Percentiles rank a stretch among this genome's conserved stretches.
Conservation (phyloP, 177 flowering plant genomes). For the Vitis hybrid region DNA sequence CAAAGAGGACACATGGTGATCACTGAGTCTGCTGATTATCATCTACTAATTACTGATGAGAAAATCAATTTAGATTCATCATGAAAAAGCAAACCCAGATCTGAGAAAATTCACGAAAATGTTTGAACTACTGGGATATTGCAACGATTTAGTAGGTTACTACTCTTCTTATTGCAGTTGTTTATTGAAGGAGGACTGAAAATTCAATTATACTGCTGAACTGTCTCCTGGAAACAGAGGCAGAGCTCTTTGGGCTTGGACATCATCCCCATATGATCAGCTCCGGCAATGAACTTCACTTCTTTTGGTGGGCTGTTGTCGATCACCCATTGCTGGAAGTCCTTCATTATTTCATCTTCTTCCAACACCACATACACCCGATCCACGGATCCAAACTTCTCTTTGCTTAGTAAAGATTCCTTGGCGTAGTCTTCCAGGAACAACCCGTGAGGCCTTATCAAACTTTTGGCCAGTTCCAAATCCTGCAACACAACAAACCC, state of each 20-base stretch:
- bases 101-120: too few species aligned
- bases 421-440: constrained; percentile 16
- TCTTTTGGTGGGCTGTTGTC: constrained; percentile 22
- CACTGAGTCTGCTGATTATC: too few species aligned
- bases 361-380: constrained; percentile 27
- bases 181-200: too few species aligned
- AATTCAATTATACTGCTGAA: neutral
- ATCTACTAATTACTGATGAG: too few species aligned
- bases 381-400: constrained; percentile 31
- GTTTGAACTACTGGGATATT: too few species aligned
- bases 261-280: constrained; percentile 51
- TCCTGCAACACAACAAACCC: constrained; percentile 16
- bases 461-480: constrained; percentile 18
- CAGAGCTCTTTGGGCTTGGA: constrained; percentile 28
- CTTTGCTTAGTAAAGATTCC: constrained; percentile 14
- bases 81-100: too few species aligned
- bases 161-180: too few species aligned
- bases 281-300: constrained; percentile 28
- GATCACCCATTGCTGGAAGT: constrained; percentile 42
- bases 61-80: too few species aligned
- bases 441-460: constrained; percentile 18
- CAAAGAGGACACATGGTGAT: too few species aligned
- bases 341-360: constrained; percentile 17
- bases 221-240: constrained; percentile 13
- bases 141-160: too few species aligned